Evolutionary conservation across 257 asterid species (phyloP), one percentile per base, ranked within the genome.

Genomic region (Solanum pimpinellifolium): DNA sequence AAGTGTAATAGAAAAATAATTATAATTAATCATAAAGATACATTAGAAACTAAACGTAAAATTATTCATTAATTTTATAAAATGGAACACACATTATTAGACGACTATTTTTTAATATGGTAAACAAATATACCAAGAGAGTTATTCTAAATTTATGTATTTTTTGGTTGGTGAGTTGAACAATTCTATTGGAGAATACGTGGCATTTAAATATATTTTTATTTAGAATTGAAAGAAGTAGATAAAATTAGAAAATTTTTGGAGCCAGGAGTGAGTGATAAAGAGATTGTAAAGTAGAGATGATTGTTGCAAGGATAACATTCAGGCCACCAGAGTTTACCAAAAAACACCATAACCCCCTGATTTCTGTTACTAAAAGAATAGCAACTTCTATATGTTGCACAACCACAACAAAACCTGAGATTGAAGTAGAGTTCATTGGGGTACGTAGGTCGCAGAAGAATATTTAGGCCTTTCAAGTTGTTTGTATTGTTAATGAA

Each of bases 341-440:
- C 87, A 23, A 35, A 9, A 47, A 29, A 49, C 83, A 35, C 88
- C 83, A 13, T 86, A 10, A 88, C 83, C 42, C 91, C 90, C 74
- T 89, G 89, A 84, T 87, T 3, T 85, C 87, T 87, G 83, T 86
- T 60, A 90, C 90, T 9, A 69, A 84, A 80, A 91, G 89, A 44
- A 87, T 83, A 56, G 60, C 87, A 5, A 41, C 76, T 35, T 83
- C 86, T 46, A 5, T 92, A 73, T 87, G 88, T 5, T 90, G 83
- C 62, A 93, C 95, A 89, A 89, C 92, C 20, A 89, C 92, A 76
- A 91, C 89, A 73, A 92, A 60, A 44, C 95, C 97, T 11, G 88
- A 87, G 87, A 96, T 96, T 86, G 93, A 95, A 92, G 92, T 95
- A 3, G 94, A 95, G 90, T 95, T 96, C 91, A 10, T 95, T 56